Evolutionary conservation across 495 filamentous ascomycete genomes (phyloP).

Genomic region (Talaromyces borbonicus): DNA sequence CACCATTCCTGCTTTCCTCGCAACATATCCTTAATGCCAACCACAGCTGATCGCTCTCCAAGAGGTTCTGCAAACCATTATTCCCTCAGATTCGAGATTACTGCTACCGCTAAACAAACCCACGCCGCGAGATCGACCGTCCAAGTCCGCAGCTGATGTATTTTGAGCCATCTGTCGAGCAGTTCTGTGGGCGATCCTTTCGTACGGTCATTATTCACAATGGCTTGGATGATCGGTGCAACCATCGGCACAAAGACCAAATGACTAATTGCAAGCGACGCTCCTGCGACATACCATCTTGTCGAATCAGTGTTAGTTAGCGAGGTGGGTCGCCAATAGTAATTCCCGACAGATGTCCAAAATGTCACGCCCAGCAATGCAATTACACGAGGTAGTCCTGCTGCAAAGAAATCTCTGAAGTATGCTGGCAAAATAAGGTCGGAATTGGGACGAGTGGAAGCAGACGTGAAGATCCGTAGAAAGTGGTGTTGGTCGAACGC

Average conservation of each 20-base stretch:
- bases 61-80: too few species aligned
- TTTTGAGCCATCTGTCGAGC: constrained; percentile 14
- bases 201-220: constrained; percentile 9
- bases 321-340: constrained; percentile 3
- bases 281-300: constrained; percentile 7
- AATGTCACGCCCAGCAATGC: not conserved
- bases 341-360: constrained; percentile 2
- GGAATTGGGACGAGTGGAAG: constrained; percentile 8
- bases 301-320: not conserved
- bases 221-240: constrained; percentile 11
- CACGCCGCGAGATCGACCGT: constrained; percentile 16
- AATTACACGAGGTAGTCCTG: constrained; percentile 8
- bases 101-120: constrained; percentile 12
- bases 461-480: constrained; percentile 12
- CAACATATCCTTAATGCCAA: too few species aligned
- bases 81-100: not conserved
- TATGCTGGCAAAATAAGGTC: constrained; percentile 13
- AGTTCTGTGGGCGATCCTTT: constrained; percentile 9
- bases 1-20: too few species aligned
- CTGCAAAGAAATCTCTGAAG: constrained; percentile 11
- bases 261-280: constrained; percentile 13
- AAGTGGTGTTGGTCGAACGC: constrained; percentile 25
- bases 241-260: constrained; percentile 16
- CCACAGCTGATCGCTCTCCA: too few species aligned
- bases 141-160: constrained; percentile 14